Conservation (phyloP, 257 asterid species). For the Mitragyna speciosa region DNA sequence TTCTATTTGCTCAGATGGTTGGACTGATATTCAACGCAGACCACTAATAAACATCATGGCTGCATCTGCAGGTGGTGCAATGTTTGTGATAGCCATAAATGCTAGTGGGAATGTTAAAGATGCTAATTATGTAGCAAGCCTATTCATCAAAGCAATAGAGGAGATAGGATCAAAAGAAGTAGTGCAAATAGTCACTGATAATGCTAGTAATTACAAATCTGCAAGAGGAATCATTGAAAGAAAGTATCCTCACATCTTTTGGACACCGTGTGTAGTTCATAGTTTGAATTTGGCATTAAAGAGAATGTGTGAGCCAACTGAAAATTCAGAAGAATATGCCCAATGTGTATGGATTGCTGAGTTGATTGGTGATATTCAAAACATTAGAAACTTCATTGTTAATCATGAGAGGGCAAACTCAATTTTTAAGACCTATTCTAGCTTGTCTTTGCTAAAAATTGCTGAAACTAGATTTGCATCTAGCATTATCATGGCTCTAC, state of each 20-base stretch:
- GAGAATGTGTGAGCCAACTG: background rate
- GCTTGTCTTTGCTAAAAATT: background rate
- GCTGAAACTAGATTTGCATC: constrained; percentile 3
- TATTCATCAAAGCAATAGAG: background rate
- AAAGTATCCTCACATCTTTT: constrained; percentile 17
- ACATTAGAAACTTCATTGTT: background rate
- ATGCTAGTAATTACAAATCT: background rate
- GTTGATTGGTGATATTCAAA: background rate
- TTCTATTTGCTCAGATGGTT: background rate
- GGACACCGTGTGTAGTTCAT: constrained; percentile 7
- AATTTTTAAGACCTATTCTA: background rate
- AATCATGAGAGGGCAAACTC: background rate
- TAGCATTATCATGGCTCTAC: background rate
- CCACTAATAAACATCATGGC: background rate
- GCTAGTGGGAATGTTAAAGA: background rate
- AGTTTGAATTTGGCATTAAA: background rate
- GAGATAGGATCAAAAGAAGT: background rate
- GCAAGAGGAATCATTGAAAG: background rate
- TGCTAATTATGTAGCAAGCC: background rate
- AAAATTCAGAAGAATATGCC: background rate
- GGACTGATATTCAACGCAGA: background rate
- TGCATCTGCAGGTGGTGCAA: background rate
- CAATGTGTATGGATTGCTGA: background rate
- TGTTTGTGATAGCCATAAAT: background rate
- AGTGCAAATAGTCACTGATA: background rate